Evolutionary conservation across 2,329 filamentous ascomycete species (phyloP), one percentile per base, ranked within the genome.

Genomic region (Didymella sp.): DNA sequence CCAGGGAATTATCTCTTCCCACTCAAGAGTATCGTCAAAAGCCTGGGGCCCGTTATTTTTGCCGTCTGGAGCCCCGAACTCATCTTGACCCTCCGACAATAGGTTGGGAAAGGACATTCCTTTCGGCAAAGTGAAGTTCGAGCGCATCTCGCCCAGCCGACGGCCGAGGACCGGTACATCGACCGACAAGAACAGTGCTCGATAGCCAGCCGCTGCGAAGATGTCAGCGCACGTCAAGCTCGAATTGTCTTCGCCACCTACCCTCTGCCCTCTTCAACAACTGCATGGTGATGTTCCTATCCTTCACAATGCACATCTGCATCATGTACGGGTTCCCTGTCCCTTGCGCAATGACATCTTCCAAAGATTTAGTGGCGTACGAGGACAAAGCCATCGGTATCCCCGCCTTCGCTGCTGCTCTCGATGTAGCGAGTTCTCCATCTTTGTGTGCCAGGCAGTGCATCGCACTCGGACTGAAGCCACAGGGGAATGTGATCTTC

Each of bases 321-420:
- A 86, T 82, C n/a, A 77, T 78, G 58, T 83, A 59, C 6, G 59
- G 56, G 30, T 59, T 61, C 0, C 71, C 68, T 33, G 81, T 21
- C 31, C 55, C 4, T 83, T 89, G 81, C 19, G 57, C 53, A 2
- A 84, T 85, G 0, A 89, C 82, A 35, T 90, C 83, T 68, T 90
- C 87, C 51, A 90, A 85, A 3, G 85, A 80, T 1, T 87, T 87
- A 13, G 44, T 60, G 17, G 56, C 19, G 2, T 53, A 59, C 25
- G 88, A 90, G 59, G 83, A 87, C 51, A 90, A 76, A 51, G 84
- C 85, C 71, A 85, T 89, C 0, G 88, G 87, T 0, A 91, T 79
- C 1, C 80, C 78, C 1, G 87, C 76, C 24, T 84, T 81, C 4
- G 81, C 80, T 57, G 85, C 88, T 1, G 84, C 85, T 19, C 79